These are phyloP conservation scores for Ustilago loliicola DNA, from an alignment of 1,284 basidiomycete species.

Conservation along the genomic window DNA sequence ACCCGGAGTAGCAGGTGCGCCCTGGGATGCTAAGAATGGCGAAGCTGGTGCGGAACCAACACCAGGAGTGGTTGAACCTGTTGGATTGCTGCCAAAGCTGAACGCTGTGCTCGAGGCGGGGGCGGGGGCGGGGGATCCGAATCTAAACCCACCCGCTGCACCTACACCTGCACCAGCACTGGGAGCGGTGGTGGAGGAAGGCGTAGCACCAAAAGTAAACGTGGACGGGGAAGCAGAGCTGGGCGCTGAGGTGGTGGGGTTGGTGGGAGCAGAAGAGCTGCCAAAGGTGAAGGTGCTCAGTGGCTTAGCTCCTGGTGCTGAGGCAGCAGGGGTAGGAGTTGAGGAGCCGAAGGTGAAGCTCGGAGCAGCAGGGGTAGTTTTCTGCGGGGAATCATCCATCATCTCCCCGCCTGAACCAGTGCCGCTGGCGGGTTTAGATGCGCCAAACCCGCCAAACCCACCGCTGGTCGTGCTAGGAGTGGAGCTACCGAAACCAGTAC, in stretches of 20 bases:
- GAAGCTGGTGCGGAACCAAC: conserved; percentile 35
- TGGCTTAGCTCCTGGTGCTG: background rate
- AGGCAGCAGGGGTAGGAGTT: conserved; percentile 7
- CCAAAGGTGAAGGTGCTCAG: conserved; percentile 32
- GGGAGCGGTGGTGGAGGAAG: background rate
- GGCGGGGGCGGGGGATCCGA: conserved; percentile 35
- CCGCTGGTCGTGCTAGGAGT: background rate
- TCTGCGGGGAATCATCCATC: conserved; percentile 53
- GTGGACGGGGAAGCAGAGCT: conserved; percentile 11
- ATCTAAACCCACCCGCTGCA: conserved; percentile 24
- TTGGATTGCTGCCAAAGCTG: conserved; percentile 26
- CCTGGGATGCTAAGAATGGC: conserved; percentile 24
- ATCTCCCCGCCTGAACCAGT: conserved; percentile 21
- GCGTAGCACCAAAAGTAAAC: conserved; percentile 32
- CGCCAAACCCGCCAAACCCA: conserved; percentile 34
- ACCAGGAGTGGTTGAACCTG: conserved; percentile 19
- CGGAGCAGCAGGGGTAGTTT: background rate
- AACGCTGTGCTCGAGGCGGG: conserved; percentile 27
- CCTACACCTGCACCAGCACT: background rate
- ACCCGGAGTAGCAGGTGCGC: conserved; percentile 31
- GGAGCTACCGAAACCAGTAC: too few species aligned
- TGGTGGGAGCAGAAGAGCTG: conserved; percentile 1
- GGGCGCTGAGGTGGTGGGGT: too few species aligned
- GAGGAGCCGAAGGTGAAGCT: conserved; percentile 43
- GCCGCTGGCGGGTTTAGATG: conserved; percentile 10